Percentiles rank a stretch among this genome's conserved stretches.
Evolutionary conservation across 2,329 filamentous ascomycete genomes (phyloP).

Genomic region (Nemania sp.): DNA sequence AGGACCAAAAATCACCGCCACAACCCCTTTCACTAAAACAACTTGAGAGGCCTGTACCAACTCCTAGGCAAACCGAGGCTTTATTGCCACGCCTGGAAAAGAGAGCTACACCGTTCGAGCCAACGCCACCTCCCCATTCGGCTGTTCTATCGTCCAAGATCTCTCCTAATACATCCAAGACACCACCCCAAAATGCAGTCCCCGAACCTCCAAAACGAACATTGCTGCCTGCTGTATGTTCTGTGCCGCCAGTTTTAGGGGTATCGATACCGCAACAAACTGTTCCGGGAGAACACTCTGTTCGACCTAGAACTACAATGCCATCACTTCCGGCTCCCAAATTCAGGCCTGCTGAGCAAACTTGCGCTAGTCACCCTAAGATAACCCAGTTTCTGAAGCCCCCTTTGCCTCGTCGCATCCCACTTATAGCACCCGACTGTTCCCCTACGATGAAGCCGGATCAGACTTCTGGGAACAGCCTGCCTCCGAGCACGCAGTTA

Average conservation of each 20-base stretch:
- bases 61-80: conserved; percentile 1
- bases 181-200: background rate
- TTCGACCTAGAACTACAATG: conserved; percentile 31
- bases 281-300: conserved; percentile 14
- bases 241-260: conserved; percentile 4
- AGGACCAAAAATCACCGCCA: conserved; percentile 3
- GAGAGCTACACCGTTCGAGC: background rate
- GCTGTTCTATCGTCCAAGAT: background rate
- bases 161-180: background rate
- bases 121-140: background rate
- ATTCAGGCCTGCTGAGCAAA: conserved; percentile 26
- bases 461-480: conserved; percentile 17
- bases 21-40: conserved; percentile 10
- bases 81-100: background rate
- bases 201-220: background rate
- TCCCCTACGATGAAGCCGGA: conserved; percentile 17
- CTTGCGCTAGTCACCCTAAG: conserved; percentile 10
- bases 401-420: conserved; percentile 7
- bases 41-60: background rate
- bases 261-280: conserved; percentile 7
- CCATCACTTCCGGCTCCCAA: conserved; percentile 34
- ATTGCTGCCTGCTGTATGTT: background rate
- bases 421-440: background rate
- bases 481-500: conserved; percentile 53
- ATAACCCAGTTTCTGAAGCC: conserved; percentile 31